A percentile compares a stretch with the other conserved stretches of the same genome.
These are phyloP conservation scores for Ogataea philodendri DNA, from an alignment of 805 yeast genomes.

Conservation along the genomic window DNA sequence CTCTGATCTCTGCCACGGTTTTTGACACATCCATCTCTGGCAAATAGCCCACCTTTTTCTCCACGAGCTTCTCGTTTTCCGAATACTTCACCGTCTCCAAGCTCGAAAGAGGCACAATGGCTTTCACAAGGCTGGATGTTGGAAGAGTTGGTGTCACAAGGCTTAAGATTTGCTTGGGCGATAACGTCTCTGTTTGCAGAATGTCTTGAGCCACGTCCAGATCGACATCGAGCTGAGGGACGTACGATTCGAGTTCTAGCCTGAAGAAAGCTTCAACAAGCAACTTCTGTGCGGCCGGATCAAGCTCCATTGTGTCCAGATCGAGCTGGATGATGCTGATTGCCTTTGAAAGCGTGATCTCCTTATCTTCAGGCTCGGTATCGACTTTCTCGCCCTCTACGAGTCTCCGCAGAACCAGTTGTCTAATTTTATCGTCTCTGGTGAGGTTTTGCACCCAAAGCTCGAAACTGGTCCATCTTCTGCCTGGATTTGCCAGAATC, in stretches of 20 bases:
- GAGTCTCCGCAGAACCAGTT: conserved; percentile 5
- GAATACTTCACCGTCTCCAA: not conserved
- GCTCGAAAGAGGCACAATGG: conserved; percentile 5
- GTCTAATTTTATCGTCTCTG: conserved; percentile 1
- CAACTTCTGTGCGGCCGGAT: conserved; percentile 1
- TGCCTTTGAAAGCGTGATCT: conserved; percentile 8
- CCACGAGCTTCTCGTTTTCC: conserved; percentile 5
- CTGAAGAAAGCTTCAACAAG: conserved; percentile 5
- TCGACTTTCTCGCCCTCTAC: conserved; percentile 11
- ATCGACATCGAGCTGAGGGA: not conserved
- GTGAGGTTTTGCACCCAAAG: conserved; percentile 19
- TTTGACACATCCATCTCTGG: conserved; percentile 2
- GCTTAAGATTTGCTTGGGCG: conserved; percentile 3
- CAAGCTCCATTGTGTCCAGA: not conserved
- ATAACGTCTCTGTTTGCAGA: conserved; percentile 1
- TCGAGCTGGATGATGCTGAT: conserved; percentile 2
- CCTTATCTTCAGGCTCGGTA: conserved; percentile 7
- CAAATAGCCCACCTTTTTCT: conserved; percentile 5
- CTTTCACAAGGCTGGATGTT: not conserved
- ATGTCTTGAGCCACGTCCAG: conserved; percentile 1
- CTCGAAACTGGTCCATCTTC: conserved; percentile 36
- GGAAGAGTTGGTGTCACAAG: conserved; percentile 4
- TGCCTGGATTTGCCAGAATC: conserved; percentile 37
- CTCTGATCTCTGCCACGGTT: too few relatives aligned
- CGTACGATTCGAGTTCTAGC: conserved; percentile 6